Conservation (phyloP, 2,329 filamentous ascomycete genomes). For the Xylariales sp. region DNA sequence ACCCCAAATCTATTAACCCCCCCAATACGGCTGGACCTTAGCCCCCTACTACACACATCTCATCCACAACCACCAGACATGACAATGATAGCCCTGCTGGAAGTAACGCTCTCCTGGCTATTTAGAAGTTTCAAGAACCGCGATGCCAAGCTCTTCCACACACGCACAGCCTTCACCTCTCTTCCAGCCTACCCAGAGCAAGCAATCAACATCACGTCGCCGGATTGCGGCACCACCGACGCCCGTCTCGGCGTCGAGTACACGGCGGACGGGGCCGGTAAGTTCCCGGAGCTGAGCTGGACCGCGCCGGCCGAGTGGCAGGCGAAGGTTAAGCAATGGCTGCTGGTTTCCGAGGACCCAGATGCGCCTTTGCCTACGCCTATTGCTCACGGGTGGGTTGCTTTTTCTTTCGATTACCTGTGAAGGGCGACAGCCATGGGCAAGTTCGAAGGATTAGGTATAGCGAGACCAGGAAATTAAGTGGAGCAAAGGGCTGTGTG, state of each 20-base stretch:
- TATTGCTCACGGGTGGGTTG: constrained; percentile 41
- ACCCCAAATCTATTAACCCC: not conserved
- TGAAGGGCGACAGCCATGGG: no score
- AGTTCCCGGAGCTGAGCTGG: constrained; percentile 38
- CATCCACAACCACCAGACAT: no score
- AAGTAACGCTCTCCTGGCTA: constrained; percentile 34
- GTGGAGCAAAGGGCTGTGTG: no score
- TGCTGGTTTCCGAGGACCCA: constrained; percentile 42
- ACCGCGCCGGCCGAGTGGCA: constrained; percentile 23
- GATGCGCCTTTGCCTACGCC: constrained; percentile 40
- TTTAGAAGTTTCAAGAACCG: constrained; percentile 31
- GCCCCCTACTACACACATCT: not conserved
- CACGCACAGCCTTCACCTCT: constrained; percentile 28
- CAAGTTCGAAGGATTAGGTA: no score
- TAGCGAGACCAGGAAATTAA: no score
- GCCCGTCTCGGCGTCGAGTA: constrained; percentile 32
- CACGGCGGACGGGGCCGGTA: constrained; percentile 32
- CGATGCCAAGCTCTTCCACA: constrained; percentile 34
- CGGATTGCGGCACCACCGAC: constrained; percentile 34
- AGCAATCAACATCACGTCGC: constrained; percentile 34
- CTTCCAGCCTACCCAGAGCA: constrained; percentile 28
- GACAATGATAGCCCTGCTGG: constrained; percentile 16
- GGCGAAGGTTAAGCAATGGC: constrained; percentile 34
- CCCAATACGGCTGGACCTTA: not conserved
- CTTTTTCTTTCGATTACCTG: no score